Percentiles rank a stretch among this genome's conserved stretches.
Conservation (phyloP, 371 early-diverging fungal species). For the Syncephalastrum racemosum region DNA sequence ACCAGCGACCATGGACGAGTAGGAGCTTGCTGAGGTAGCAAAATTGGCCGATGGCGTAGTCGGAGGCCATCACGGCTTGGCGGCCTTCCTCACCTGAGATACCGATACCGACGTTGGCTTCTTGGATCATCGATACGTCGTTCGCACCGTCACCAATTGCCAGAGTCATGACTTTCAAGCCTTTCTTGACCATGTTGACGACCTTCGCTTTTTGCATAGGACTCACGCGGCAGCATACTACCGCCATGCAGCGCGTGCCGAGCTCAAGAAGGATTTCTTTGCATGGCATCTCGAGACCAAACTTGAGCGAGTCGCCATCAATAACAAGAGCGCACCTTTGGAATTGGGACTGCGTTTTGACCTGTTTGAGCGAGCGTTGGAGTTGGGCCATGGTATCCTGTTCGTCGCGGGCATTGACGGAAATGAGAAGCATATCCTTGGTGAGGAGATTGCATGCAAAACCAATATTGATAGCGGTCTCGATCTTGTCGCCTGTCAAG, state of each 20-base stretch:
- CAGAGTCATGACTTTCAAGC: slow-evolving; percentile 72
- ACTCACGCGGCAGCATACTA: slow-evolving; percentile 86
- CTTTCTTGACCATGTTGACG: slow-evolving; percentile 57
- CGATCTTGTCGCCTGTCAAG: slow-evolving; percentile 99
- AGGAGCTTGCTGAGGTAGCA: slow-evolving; percentile 69
- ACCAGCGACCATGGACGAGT: slow-evolving; percentile 86
- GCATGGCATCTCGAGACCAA: slow-evolving; percentile 66
- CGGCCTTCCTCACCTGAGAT: slow-evolving; percentile 93
- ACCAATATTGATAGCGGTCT: slow-evolving; percentile 98
- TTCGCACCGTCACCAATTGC: slow-evolving; percentile 95
- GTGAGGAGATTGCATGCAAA: slow-evolving; percentile 81
- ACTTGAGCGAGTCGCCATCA: slow-evolving; percentile 88
- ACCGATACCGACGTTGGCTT: slow-evolving; percentile 89
- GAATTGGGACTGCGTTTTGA: slow-evolving; percentile 25
- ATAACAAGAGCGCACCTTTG: slow-evolving; percentile 78
- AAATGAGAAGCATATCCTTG: slow-evolving; percentile 66
- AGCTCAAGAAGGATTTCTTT: slow-evolving; percentile 66
- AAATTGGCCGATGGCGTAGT: slow-evolving; percentile 90
- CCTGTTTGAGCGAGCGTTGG: slow-evolving; percentile 33
- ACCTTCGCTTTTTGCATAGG: slow-evolving; percentile 92
- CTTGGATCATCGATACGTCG: slow-evolving; percentile 93
- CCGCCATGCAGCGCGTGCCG: slow-evolving; percentile 71
- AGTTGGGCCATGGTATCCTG: slow-evolving; percentile 64
- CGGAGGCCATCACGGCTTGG: slow-evolving; percentile 89
- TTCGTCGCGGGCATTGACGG: slow-evolving; percentile 65